Base-by-base conservation (phyloP, 441 rosid genomes). In the Melastoma candidum region DNA sequence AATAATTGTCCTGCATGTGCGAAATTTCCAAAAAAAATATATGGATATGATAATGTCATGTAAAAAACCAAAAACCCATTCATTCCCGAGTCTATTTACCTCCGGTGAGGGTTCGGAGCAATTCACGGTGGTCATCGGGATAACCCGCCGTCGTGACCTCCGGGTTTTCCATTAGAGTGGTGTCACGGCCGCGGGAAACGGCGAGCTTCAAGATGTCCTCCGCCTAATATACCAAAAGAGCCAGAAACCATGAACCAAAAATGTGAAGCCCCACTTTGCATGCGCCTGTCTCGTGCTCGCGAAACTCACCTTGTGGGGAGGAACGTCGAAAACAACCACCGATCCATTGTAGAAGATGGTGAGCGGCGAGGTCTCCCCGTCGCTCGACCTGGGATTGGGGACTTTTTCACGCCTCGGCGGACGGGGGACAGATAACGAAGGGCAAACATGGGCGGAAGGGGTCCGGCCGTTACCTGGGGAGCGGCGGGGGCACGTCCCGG, bases 331-430 rank as follows among this genome's bases (percentile, higher is more conserved):
- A 32, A 85, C 81, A 3, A 82, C 54, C 8, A 92, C 98, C 4
- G 64, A 69, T 63, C 97, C 97, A 26, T 81, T 84, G 71, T 88
- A 88, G 66, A 88, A 88, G n/a, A 92, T 85, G 2, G 98, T 92
- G 74, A 92, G 49, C 2, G 95, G 95, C 58, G 83, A 29, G 1
- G 53, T 56, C 3, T 48, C 59, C n/a, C 44, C 25, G 12, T 27
- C 50, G 57, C 24, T 48, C 11, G 25, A 24, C 22, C 26, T 48
- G 9, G 51, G 14, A 17, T 17, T 14, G 5, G 14, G 24, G 4
- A 14, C 51, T 24, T 13, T 48, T 11, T 48, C 51, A 36, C 6
- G 41, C 41, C 8, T 36, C 41, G 41, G 41, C 41, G 22, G 22
- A 36, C 6, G 6, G 7, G 1, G 41, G 41, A 36, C 1, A 36